Base-by-base conservation (phyloP, 768 basidiomycete species). In the Mycena capillaripes region DNA sequence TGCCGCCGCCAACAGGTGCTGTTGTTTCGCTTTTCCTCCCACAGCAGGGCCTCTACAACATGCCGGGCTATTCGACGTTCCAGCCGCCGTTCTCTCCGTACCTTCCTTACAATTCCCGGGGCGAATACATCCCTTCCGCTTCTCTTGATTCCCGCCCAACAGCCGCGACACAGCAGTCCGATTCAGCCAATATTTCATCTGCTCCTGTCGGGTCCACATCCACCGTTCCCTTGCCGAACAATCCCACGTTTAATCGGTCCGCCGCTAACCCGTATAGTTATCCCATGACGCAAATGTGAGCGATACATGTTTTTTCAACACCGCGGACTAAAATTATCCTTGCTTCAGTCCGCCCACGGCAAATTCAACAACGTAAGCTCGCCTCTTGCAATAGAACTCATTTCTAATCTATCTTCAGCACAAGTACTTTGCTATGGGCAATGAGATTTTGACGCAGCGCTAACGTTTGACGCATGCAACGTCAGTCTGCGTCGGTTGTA, bases 221-320 rank as follows among this genome's bases (percentile, higher is more conserved):
- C 6, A 11, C 27, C 11, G 8, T 16, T 27, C 50, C 11, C 3
- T 2, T 16, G 1, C 25, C 27, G 21, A 25, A 36, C 5, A 23
- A 58, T 40, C 25, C 36, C 12, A 36, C 57, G 4, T 58, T 58
- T 29, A 58, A 58, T 25, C 57, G 57, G 5, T 58, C 57, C 21
- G 57, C 57, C 4, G 36, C 57, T 4, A 38, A 58, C 21, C 57
- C 57, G 3, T 58, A 58, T 16, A 25, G 7, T 12, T 58, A 58
- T 25, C 57, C 57, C n/a, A 58, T 58, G 57, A 58, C 57, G 0
- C 57, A 58, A 25, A 25, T 38, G 57, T 38, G n/a, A n/a, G n/a
- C n/a, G n/a, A n/a, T n/a, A n/a, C n/a, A 14, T 17, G 57, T 58
- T 52, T n/a, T n/a, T n/a, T n/a, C n/a, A n/a, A 38, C 14, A 6